Evolutionary conservation across 2,329 filamentous ascomycete species (phyloP), one percentile per base, ranked within the genome.

Genomic region (Elsinoe ampelina): DNA sequence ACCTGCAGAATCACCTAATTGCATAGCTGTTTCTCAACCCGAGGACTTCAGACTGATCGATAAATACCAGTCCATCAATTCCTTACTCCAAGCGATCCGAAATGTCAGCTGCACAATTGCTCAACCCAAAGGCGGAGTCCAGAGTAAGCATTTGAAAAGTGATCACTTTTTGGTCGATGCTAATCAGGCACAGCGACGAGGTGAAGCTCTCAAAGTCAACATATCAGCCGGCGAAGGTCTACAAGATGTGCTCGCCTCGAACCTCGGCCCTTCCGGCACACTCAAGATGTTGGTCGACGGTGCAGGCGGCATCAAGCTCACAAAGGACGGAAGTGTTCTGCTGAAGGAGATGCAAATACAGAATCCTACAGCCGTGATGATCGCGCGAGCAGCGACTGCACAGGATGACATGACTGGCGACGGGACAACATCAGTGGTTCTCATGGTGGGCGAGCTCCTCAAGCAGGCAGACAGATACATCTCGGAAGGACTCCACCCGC

Each of bases 401-500:
- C 92, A 98, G 72, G 93, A 98, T 72, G 93, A 98, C 68, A 98
- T 98, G 66, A 95, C 89, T 65, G 93, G 93, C 68, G 93, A 98
- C 72, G 93, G 93, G 68, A 98, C 93, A 66, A 98, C 93, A 41
- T 96, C 90, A 47, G 92, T 96, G 30, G 93, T 98, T 54, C 77
- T 98, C 66, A 76, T 97, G 71, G 91, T 98, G 54, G 93, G 93
- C 71, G 93, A 98, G 78, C 83, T 98, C 59, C 76, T 98, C 69
- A 98, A 97, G 81, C 93, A 98, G 77, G 93, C 93, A 59, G 88
- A 97, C 72, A 83, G 93, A 72, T 90, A 95, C 72, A 97, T 98
- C 68, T 84, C 87, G 11, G 93, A 98, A 74, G 93, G 93, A n/a
- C 79, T 98, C 62, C 93, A 98, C 74, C 93, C 93, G 50, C 82